phyloP scores from a whole-genome alignment of 805 yeast genomes.

The Zygoascus ofunaensis region DNA sequence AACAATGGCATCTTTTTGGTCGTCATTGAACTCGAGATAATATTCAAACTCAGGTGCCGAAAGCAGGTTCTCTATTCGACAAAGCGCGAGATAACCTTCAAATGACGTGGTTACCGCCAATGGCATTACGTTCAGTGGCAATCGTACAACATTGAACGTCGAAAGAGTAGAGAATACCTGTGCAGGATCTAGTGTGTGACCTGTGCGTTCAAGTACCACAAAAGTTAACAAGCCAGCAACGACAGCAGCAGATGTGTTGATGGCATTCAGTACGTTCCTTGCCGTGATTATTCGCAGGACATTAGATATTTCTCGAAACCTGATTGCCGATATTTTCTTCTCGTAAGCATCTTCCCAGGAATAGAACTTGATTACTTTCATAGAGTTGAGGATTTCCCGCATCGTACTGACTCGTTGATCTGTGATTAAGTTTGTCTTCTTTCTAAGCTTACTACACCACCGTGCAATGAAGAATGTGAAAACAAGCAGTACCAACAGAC shows the following conservation, averaged over 20 bases:
- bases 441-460: conserved; percentile 45
- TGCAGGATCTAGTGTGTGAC: conserved; percentile 43
- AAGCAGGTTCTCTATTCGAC: conserved; percentile 44
- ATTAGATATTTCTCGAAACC: conserved; percentile 52
- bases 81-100: conserved; percentile 52
- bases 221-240: conserved; percentile 61
- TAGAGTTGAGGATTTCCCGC: conserved; percentile 67
- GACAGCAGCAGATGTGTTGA: conserved; percentile 58
- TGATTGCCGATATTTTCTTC: conserved; percentile 42
- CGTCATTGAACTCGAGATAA: conserved; percentile 26
- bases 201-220: conserved; percentile 38
- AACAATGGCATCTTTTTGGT: conserved; percentile 38
- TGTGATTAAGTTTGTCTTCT: conserved; percentile 51
- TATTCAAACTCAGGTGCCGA: conserved; percentile 35
- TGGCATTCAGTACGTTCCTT: conserved; percentile 55
- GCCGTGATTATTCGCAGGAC: conserved; percentile 56
- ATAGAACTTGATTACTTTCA: conserved; percentile 78
- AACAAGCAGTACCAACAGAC: conserved; percentile 25
- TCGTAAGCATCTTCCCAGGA: conserved; percentile 86
- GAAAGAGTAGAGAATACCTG: conserved; percentile 63
- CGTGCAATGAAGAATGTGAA: conserved; percentile 34
- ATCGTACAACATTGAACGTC: conserved; percentile 52
- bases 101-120: conserved; percentile 51
- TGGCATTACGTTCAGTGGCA: conserved; percentile 58
- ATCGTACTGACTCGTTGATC: conserved; percentile 69